Base-by-base conservation (phyloP, 2,329 filamentous ascomycete genomes). In the Pseudogymnoascus sp. region DNA sequence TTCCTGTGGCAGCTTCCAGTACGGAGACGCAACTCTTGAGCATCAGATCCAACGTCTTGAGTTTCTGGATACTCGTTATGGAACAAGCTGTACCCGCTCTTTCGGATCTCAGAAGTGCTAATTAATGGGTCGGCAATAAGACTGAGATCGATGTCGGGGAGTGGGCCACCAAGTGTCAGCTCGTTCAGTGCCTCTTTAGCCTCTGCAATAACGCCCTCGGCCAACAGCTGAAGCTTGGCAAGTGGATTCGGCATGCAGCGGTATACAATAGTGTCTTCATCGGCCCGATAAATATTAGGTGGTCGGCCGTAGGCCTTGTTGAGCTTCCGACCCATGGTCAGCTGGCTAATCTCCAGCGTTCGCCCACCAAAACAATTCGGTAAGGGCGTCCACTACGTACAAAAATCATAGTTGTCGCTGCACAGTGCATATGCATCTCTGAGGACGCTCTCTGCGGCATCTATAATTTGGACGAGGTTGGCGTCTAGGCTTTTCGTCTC, bases 221-320 rank as follows among this genome's bases (percentile, higher is more conserved):
- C 33, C 13, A 37, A 37, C 33, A 37, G 4, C 33, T 37, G 33
- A 37, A 37, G 33, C 33, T 37, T 37, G 33, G 33, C 33, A 37
- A 37, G 33, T 6, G 13, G 33, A 37, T 4, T 37, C 33, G 33
- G 33, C 33, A 37, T 37, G 33, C 80, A 80, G 61, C 78, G 78
- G 59, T 83, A 82, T 64, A 79, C 80, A 72, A 82, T 82, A 64
- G 76, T 79, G 68, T 81, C 82, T 68, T 77, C 76, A 50, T 37
- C 33, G 13, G 33, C 33, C 33, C 33, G 5, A 37, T 37, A 15
- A 37, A 37, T 37, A 37, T 37, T 37, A 3, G 13, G 33, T 37
- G 33, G 33, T 37, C 33, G 33, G 33, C 33, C 13, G 13, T 37
- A 37, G 33, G 33, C 33, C 33, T 37, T 37, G 13, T 37, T 37